phyloP scores from a whole-genome alignment of 2,329 filamentous ascomycete species.

The Fusarium denticulatum region DNA sequence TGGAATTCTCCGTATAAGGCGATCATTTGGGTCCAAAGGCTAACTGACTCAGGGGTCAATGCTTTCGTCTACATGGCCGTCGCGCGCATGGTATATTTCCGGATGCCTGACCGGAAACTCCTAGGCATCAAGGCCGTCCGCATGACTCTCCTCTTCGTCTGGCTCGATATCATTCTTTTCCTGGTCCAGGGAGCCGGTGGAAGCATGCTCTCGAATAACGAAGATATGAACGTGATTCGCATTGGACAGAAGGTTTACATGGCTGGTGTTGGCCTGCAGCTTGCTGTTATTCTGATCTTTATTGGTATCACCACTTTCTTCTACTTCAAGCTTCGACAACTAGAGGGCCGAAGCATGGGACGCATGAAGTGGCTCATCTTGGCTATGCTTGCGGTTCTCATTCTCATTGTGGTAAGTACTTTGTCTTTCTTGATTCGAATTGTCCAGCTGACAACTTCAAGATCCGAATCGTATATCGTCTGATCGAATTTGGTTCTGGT shows the following conservation, averaged over 20 bases:
- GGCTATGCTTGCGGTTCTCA: constrained; percentile 47
- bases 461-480: constrained; percentile 68
- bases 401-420: constrained; percentile 49
- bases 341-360: constrained; percentile 39
- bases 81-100: constrained; percentile 52
- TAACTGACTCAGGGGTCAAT: constrained; percentile 50
- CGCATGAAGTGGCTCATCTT: constrained; percentile 49
- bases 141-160: constrained; percentile 58
- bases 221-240: constrained; percentile 39
- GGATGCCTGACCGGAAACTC: constrained; percentile 51
- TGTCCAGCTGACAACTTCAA: constrained; percentile 38
- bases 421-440: background rate
- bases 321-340: constrained; percentile 43
- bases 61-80: constrained; percentile 58
- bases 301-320: constrained; percentile 49
- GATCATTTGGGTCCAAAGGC: background rate
- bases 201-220: constrained; percentile 46
- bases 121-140: constrained; percentile 48
- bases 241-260: constrained; percentile 53
- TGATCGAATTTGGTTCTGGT: constrained; percentile 64
- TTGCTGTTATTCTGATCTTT: constrained; percentile 53
- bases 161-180: constrained; percentile 59
- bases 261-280: constrained; percentile 51
- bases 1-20: background rate
- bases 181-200: constrained; percentile 56